Evolutionary conservation across 352 stramenopile genomes (phyloP).

Genomic region (Hyaloperonospora brassicae): DNA sequence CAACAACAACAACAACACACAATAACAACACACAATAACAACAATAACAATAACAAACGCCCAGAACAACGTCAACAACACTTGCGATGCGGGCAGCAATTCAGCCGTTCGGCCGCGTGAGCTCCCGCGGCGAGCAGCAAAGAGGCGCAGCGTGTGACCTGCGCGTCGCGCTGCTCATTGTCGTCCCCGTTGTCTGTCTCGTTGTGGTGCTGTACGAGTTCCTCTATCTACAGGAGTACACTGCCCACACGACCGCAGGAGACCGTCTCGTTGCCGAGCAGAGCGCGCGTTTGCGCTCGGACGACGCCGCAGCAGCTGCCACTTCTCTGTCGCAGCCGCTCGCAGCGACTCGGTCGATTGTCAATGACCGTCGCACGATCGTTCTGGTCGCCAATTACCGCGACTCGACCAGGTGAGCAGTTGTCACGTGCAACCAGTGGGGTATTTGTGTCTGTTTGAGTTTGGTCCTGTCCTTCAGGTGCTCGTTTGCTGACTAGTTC

Average conservation of each 20-base stretch:
- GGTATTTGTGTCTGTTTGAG: too few relatives aligned
- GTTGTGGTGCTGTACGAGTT: constrained; percentile 76
- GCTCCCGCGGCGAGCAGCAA: constrained; percentile 34
- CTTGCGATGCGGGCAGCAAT: constrained; percentile 18
- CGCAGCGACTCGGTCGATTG: constrained; percentile 26
- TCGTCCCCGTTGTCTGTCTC: constrained; percentile 61
- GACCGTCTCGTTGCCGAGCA: constrained; percentile 26
- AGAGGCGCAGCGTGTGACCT: constrained; percentile 38
- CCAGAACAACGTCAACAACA: not conserved
- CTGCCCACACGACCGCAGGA: constrained; percentile 23
- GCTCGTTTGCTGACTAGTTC: not conserved
- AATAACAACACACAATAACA: too few relatives aligned
- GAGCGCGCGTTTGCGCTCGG: constrained; percentile 21
- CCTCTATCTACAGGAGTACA: constrained; percentile 68
- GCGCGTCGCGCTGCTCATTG: constrained; percentile 53
- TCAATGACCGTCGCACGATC: constrained; percentile 66
- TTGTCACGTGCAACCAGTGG: not conserved
- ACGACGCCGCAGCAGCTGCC: constrained; percentile 17
- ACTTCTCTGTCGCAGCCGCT: constrained; percentile 6
- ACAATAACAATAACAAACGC: not conserved
- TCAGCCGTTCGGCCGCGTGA: constrained; percentile 59
- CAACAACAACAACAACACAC: not conserved
- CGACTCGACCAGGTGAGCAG: constrained; percentile 49
- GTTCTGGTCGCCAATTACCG: constrained; percentile 77
- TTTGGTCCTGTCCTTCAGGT: too few relatives aligned